Evolutionary conservation across 2,329 filamentous ascomycete species (phyloP), one percentile per base, ranked within the genome.

Genomic region (Biscogniauxia sp.): DNA sequence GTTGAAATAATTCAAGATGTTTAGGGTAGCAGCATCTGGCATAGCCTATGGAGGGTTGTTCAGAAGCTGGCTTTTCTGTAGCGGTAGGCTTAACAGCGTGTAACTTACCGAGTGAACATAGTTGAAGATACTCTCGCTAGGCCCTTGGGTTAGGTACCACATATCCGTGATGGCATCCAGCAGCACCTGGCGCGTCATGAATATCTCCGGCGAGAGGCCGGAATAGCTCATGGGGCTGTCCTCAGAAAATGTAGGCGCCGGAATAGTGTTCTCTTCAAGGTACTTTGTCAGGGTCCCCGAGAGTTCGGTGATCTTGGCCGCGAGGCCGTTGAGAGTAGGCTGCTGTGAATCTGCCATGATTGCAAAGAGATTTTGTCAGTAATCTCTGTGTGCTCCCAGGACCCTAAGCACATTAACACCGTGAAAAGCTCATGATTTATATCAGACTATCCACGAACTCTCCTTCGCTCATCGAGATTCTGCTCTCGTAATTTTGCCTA

Each of bases 1-100:
- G 65, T 83, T 72, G 67, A 84, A 84, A 63, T 80, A 73, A 67
- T 83, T 83, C 17, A 84, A 71, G 15, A 81, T 71, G 64, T 81
- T 80, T 45, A 84, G 74, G 11, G 71, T 66, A 6, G 78, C 74
- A 3, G 76, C 73, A 61, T 82, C 79, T 1, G 80, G 79, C 54
- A 80, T 74, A 37, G 69, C 73, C 79, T 80, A 23, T 1, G 6
- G 25, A 59, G 2, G 56, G 68, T 28, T 4, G 8, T 51, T 5
- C 13, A 5, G 5, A 53, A 15, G 17, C 20, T 7, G 7, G 28
- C 17, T 2, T 7, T 58, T 41, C 19, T 15, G 19, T 4, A 8
- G 15, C 26, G 6, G 26, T 17, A 53, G 11, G 50, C n/a, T 15
- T 19, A 13, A n/a, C 2, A 23, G 23, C 13, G 13, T 15, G n/a